Base-by-base conservation (phyloP, 2,329 filamentous ascomycete genomes). In the Cordyceps fumosorosea region DNA sequence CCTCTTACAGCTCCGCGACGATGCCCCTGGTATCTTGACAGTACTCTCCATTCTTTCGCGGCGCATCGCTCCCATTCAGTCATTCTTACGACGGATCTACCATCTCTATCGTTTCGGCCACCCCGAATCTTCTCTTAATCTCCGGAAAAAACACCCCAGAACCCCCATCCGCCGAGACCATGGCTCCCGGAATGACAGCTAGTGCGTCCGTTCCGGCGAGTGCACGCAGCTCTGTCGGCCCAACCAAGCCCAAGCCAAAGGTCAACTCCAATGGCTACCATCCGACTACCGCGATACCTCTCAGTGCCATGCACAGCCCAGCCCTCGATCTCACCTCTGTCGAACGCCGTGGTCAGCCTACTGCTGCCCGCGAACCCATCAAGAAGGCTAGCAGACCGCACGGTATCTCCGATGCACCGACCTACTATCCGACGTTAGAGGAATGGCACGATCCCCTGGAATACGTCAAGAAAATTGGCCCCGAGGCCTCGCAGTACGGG, bases 401-500 rank as follows among this genome's bases (percentile, higher is more conserved):
- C 75, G 91, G 88, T 50, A 82, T 99, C 48, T 84, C 89, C 66
- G 93, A 98, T 72, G 93, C 95, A 32, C 93, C 93, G 2, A 95
- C 91, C 5, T 99, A 91, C 74, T 83, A 87, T 66, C 95, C 95
- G 37, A 96, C 91, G 0, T 88, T 91, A 67, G 93, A 97, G 68
- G 93, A 99, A 75, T 99, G 95, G 81, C 91, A 89, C 70, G 93
- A 99, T 69, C 95, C 95, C 0, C 87, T 96, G 71, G 89, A 90
- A 69, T 99, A 97, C 71, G 93, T 99, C 69, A 88, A 88, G 72
- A 97, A 93, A 75, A 97, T 99, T 67, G 82, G 88, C 1, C 87
- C 91, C 1, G 92, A 97, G 73, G 95, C 91, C 26, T 85, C 83
- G 67, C 86, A 93, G 69, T 98, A 90, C 75, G 95, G 95, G 56